A percentile compares a stretch with the other conserved stretches of the same genome.
These are phyloP conservation scores for Phialophora expanda DNA, from an alignment of 2,329 filamentous ascomycete species.

Conservation along the genomic window DNA sequence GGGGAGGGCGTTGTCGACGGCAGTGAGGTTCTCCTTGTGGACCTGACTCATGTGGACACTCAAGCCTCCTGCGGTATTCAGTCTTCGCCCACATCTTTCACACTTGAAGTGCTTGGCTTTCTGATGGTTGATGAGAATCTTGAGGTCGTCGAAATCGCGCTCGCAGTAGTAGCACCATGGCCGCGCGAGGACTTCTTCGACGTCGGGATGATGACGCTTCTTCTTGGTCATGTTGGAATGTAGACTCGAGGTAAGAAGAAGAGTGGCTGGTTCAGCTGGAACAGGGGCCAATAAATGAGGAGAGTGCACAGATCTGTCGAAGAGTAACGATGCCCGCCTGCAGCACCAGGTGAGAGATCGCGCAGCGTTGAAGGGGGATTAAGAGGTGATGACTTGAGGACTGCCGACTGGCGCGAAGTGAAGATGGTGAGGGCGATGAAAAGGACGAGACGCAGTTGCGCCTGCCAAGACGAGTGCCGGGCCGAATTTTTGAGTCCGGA, in stretches of 20 bases:
- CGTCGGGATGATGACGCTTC: slow-evolving; percentile 81
- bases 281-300: neutral
- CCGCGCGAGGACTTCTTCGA: slow-evolving; percentile 84
- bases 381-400: neutral
- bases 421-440: neutral
- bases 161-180: slow-evolving; percentile 99
- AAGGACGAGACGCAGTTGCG: neutral
- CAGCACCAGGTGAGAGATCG: neutral
- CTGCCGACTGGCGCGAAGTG: neutral
- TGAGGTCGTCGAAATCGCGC: slow-evolving; percentile 95
- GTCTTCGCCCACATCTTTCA: slow-evolving; percentile 80
- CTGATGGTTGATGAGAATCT: slow-evolving; percentile 95
- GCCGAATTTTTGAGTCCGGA: neutral
- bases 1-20: slow-evolving; percentile 89
- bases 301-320: neutral
- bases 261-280: slow-evolving; percentile 6
- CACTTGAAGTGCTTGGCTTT: slow-evolving; percentile 99
- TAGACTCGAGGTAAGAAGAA: neutral
- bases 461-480: neutral
- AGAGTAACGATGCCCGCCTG: neutral
- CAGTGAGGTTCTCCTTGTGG: slow-evolving; percentile 87
- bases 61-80: slow-evolving; percentile 95
- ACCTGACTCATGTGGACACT: slow-evolving; percentile 98
- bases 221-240: slow-evolving; percentile 76
- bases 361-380: neutral